Conservation (phyloP, 1,284 basidiomycete species). For the Golubevia sp. region DNA sequence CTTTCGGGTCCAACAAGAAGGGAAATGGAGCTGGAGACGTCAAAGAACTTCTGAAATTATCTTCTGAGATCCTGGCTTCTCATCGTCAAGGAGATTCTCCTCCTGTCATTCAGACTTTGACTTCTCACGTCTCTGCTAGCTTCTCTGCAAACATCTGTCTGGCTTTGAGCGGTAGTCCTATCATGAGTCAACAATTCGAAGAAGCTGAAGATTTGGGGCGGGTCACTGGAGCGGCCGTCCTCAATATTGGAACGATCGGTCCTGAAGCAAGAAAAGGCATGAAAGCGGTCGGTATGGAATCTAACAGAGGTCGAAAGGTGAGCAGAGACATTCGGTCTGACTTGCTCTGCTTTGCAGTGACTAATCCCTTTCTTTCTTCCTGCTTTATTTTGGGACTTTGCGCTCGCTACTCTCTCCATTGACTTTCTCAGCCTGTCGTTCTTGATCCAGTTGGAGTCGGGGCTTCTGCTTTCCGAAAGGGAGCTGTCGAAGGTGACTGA, state of each 20-base stretch:
- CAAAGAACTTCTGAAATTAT: not conserved
- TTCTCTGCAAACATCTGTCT: constrained; percentile 53
- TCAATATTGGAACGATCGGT: constrained; percentile 57
- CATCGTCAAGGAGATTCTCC: constrained; percentile 25
- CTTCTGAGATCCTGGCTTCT: constrained; percentile 5
- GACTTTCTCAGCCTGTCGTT: constrained; percentile 30
- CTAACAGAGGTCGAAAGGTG: constrained; percentile 37
- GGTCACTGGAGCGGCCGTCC: constrained; percentile 38
- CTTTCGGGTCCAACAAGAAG: not conserved
- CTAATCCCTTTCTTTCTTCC: too few species aligned
- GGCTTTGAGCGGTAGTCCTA: constrained; percentile 49
- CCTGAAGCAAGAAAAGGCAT: constrained; percentile 43
- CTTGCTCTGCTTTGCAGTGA: too few species aligned
- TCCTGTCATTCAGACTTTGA: constrained; percentile 54
- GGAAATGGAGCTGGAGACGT: not conserved
- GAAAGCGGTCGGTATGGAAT: constrained; percentile 39
- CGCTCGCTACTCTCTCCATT: too few species aligned
- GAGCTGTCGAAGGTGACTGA: constrained; percentile 18
- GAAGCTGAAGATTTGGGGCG: constrained; percentile 46
- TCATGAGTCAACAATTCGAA: constrained; percentile 53
- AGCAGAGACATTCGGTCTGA: not conserved
- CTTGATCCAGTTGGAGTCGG: constrained; percentile 58
- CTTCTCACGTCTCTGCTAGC: constrained; percentile 55
- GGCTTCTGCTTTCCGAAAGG: constrained; percentile 42
- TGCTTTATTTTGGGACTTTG: too few species aligned